phyloP scores from a whole-genome alignment of 2,329 filamentous ascomycete species.

The Diaporthe australafricana region DNA sequence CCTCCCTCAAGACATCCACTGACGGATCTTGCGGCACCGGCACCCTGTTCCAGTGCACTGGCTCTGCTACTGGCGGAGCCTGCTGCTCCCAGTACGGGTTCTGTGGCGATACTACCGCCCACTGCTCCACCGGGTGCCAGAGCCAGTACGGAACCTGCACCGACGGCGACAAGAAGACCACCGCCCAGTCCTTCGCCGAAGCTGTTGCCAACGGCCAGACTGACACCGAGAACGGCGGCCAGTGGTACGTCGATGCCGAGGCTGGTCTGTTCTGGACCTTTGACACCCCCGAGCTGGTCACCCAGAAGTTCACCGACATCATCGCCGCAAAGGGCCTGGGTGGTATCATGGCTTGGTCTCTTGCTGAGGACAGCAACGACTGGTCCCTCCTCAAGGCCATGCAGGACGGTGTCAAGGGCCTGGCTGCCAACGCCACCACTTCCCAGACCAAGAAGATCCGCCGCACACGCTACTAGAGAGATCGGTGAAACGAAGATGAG shows the following conservation, averaged over 20 bases:
- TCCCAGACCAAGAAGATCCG: constrained; percentile 10
- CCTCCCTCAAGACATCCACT: constrained; percentile 37
- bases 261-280: constrained; percentile 65
- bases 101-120: constrained; percentile 37
- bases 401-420: constrained; percentile 44
- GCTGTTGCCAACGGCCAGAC: constrained; percentile 55
- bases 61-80: constrained; percentile 8
- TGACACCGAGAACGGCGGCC: constrained; percentile 61
- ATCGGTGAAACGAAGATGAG: no score
- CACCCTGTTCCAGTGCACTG: constrained; percentile 38
- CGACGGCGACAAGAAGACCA: constrained; percentile 23
- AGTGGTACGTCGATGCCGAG: constrained; percentile 64
- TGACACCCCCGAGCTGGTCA: constrained; percentile 63
- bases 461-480: constrained; percentile 25
- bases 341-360: constrained; percentile 65
- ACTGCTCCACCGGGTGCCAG: constrained; percentile 43
- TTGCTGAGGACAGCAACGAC: constrained; percentile 60
- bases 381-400: constrained; percentile 58
- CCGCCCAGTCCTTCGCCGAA: constrained; percentile 51
- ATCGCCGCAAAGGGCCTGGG: constrained; percentile 55
- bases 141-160: constrained; percentile 39
- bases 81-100: constrained; percentile 36
- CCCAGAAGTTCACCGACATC: constrained; percentile 58
- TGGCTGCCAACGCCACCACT: constrained; percentile 8
- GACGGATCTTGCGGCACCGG: constrained; percentile 40